phyloP scores from a whole-genome alignment of 2,329 filamentous ascomycete species.

The Fusarium caatingaense region DNA sequence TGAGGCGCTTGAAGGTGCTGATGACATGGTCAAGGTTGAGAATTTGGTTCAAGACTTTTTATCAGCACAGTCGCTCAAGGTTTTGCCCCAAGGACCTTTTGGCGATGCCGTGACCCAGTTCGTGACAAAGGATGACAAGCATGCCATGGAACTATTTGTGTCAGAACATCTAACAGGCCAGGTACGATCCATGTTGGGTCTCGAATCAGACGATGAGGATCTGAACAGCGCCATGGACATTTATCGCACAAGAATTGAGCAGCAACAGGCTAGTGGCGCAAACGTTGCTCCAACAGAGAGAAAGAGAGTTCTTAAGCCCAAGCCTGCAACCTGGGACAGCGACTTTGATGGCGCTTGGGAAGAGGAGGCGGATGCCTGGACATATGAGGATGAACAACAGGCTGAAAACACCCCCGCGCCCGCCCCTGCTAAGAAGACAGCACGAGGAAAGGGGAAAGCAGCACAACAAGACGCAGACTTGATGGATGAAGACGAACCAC shows the following conservation, averaged over 20 bases:
- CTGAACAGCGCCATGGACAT: slow-evolving; percentile 79
- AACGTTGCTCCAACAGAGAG: slow-evolving; percentile 54
- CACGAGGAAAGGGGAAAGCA: slow-evolving; percentile 35
- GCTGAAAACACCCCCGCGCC: slow-evolving; percentile 13
- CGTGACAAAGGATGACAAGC: slow-evolving; percentile 94
- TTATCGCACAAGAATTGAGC: slow-evolving; percentile 76
- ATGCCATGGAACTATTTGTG: slow-evolving; percentile 87
- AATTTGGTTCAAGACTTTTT: slow-evolving; percentile 90
- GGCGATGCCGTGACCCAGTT: slow-evolving; percentile 93
- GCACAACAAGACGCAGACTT: slow-evolving; percentile 41
- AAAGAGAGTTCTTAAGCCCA: slow-evolving; percentile 70
- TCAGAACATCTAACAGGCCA: slow-evolving; percentile 77
- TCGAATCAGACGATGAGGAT: slow-evolving; percentile 73
- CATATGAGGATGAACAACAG: slow-evolving; percentile 47
- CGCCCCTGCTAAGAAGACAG: slow-evolving; percentile 6
- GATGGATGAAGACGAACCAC: slow-evolving; percentile 61
- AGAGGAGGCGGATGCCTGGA: slow-evolving; percentile 74
- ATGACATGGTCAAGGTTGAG: slow-evolving; percentile 85
- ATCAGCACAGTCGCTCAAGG: slow-evolving; percentile 86
- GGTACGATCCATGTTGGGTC: slow-evolving; percentile 74
- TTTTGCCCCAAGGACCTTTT: slow-evolving; percentile 91
- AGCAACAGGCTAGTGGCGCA: slow-evolving; percentile 74
- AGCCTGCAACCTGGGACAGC: slow-evolving; percentile 86
- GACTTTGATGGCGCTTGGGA: slow-evolving; percentile 90
- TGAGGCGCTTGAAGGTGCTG: slow-evolving; percentile 59